Base-by-base conservation (phyloP, 2,329 filamentous ascomycete genomes). In the Exophiala dermatitidis region DNA sequence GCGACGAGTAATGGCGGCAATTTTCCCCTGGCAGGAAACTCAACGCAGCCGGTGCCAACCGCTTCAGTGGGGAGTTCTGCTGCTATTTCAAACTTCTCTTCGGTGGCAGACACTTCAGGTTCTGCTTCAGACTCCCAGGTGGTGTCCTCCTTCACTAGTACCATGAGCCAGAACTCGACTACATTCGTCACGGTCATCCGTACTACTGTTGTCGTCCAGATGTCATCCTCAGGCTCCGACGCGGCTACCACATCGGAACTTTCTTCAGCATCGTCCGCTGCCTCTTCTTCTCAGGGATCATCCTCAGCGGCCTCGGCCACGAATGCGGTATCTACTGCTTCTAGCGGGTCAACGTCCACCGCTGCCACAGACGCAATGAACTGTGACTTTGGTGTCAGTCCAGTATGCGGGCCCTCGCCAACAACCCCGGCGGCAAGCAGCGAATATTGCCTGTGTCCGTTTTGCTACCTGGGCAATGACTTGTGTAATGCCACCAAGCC, bases 381-480 rank as follows among this genome's bases (percentile, higher is more conserved):
- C 29, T 43, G 41, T 29, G 29, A 28, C 41, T 31, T 26, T 43
- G 19, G 19, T 5, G 19, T 43, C 8, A 28, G 7, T 19, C 41
- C n/a, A 10, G 19, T 43, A 7, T 43, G 41, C n/a, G 19, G 19
- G 29, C 41, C 41, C 9, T 43, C 50, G 28, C 47, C 47, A 12
- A 49, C n/a, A 42, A 42, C 36, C 26, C 10, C 37, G 33, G 47
- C 47, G 8, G 4, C 47, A 12, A 29, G 36, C 26, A 32, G 19
- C 12, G 47, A 49, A 42, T 49, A 49, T 30, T 49, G 47, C 47
- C 31, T 49, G 26, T 49, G 47, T 37, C 47, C 47, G 9, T 49
- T 41, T 30, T 49, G 47, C 19, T 49, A 31, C 19, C 9, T 49
- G 30, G 47, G 29, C 36, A 32, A 26, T 32, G 28, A 37, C n/a